These are phyloP conservation scores for Dioscorea dumetorum DNA, from an alignment of 106 monocot species.

Conservation along the genomic window DNA sequence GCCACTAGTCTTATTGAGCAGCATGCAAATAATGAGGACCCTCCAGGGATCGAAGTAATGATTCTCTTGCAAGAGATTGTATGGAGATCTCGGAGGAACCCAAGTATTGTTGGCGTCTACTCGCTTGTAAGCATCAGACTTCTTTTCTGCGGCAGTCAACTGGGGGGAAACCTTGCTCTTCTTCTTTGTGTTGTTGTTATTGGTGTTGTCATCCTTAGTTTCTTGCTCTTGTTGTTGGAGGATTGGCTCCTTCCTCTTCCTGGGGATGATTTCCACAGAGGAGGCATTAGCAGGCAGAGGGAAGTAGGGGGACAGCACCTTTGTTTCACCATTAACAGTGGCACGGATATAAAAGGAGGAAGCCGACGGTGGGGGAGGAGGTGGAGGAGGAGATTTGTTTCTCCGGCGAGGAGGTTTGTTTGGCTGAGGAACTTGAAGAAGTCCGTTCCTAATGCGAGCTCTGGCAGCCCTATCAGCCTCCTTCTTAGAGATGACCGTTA, in stretches of 20 bases:
- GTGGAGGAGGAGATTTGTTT: no score
- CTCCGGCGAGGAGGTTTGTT: no score
- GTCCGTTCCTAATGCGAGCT: background rate
- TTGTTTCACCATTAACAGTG: no score
- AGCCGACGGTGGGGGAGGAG: no score
- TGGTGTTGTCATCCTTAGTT: background rate
- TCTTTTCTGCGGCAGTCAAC: slow-evolving; percentile 22
- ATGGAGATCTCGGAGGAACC: slow-evolving; percentile 30
- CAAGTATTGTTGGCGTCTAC: slow-evolving; percentile 11
- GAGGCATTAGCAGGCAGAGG: no score
- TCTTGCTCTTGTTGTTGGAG: no score
- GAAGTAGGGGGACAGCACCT: no score
- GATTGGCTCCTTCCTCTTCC: slow-evolving; percentile 1
- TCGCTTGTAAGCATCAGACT: slow-evolving; percentile 25
- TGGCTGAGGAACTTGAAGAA: no score
- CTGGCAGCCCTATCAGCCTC: background rate
- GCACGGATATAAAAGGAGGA: no score
- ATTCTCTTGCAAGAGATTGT: slow-evolving; percentile 31
- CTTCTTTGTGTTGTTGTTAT: slow-evolving; percentile 6
- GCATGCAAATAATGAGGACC: slow-evolving; percentile 47
- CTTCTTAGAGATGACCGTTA: background rate
- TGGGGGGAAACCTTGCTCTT: background rate
- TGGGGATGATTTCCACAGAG: no score
- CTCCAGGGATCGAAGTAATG: slow-evolving; percentile 55
- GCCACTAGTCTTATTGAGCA: slow-evolving; percentile 38